These are phyloP conservation scores for Kodamaea hsintzibuensis DNA, from an alignment of 805 yeast species.

Conservation along the genomic window DNA sequence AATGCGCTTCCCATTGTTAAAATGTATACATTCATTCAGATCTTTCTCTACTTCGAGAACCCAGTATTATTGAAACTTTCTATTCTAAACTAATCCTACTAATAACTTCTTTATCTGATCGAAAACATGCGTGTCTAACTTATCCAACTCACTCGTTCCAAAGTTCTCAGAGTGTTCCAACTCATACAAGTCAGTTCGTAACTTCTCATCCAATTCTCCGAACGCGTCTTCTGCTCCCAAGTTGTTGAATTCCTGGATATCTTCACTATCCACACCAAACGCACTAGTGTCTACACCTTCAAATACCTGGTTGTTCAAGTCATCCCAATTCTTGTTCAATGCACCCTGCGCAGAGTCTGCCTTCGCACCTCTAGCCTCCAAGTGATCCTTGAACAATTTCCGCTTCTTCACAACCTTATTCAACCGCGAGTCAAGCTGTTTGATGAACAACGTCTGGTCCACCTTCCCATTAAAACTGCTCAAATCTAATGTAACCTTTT, in stretches of 20 bases:
- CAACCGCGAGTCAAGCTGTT: constrained; percentile 44
- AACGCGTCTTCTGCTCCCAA: constrained; percentile 25
- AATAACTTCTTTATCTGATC: background rate
- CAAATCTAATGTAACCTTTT: constrained; percentile 23
- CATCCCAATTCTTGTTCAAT: constrained; percentile 45
- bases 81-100: background rate
- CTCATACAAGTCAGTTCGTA: constrained; percentile 12
- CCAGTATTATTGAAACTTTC: too few relatives aligned
- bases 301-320: constrained; percentile 36
- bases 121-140: constrained; percentile 16
- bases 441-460: constrained; percentile 31
- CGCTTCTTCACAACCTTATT: constrained; percentile 39
- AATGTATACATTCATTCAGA: too few relatives aligned
- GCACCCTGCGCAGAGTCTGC: constrained; percentile 22
- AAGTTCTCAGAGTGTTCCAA: constrained; percentile 16
- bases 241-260: constrained; percentile 45
- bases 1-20: too few relatives aligned
- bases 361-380: constrained; percentile 22
- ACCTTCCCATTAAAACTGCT: constrained; percentile 18
- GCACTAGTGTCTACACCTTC: constrained; percentile 24
- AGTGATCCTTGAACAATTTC: constrained; percentile 35
- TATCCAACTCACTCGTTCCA: constrained; percentile 35
- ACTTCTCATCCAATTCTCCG: constrained; percentile 22
- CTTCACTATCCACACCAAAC: constrained; percentile 43
- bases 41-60: too few relatives aligned